A percentile compares a stretch with the other conserved stretches of the same genome.
phyloP scores from a whole-genome alignment of 225 moss, liverwort and hornwort species.

The Lunularia cruciata region DNA sequence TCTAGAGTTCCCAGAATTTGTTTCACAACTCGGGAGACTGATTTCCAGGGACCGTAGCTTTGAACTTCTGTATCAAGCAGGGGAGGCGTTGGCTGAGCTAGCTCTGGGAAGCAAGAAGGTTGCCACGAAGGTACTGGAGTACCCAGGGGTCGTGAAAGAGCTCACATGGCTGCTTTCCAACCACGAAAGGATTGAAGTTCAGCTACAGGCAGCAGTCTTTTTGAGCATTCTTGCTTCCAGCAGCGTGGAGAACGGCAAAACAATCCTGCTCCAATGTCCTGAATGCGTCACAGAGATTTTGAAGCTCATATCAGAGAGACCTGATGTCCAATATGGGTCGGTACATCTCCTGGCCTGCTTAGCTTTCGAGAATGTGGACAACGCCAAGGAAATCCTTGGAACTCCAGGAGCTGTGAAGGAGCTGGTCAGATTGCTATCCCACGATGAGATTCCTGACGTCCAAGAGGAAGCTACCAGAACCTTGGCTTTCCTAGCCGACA shows the following conservation, averaged over 20 bases:
- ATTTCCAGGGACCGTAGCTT: conserved; percentile 12
- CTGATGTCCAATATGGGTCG: conserved; percentile 21
- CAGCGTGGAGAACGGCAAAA: conserved; percentile 17
- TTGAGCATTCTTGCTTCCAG: conserved; percentile 25
- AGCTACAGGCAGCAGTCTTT: conserved; percentile 19
- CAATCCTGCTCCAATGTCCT: conserved; percentile 17
- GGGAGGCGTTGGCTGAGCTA: conserved; percentile 18
- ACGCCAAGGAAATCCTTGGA: conserved; percentile 14
- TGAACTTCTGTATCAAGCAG: conserved; percentile 21
- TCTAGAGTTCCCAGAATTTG: conserved; percentile 20
- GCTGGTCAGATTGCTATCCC: conserved; percentile 16
- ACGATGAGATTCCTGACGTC: conserved; percentile 18
- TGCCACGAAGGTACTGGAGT: conserved; percentile 15
- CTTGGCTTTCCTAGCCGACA: conserved; percentile 21
- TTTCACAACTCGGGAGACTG: conserved; percentile 10
- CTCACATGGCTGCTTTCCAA: conserved; percentile 19
- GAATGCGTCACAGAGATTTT: conserved; percentile 17
- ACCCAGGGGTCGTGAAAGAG: conserved; percentile 14
- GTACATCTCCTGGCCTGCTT: conserved; percentile 23
- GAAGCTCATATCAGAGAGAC: conserved; percentile 22
- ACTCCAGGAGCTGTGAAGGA: conserved; percentile 17
- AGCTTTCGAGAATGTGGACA: conserved; percentile 18
- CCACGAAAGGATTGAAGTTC: conserved; percentile 15
- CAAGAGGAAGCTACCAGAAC: conserved; percentile 28
- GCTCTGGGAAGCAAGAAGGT: conserved; percentile 1